phyloP scores from a whole-genome alignment of 2,329 filamentous ascomycete species.

The Aureobasidium sp. region DNA sequence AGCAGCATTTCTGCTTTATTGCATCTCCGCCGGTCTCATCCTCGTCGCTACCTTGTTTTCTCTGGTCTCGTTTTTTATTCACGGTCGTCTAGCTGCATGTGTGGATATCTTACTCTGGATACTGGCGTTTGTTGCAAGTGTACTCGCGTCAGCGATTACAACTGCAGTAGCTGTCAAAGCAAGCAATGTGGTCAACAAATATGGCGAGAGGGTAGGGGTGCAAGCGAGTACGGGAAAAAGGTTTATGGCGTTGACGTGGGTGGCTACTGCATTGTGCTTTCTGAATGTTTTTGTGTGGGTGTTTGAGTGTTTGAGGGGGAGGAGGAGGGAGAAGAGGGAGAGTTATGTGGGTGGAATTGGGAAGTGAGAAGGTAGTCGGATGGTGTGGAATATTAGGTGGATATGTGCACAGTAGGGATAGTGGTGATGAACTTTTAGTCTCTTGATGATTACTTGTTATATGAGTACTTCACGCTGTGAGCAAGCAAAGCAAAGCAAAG shows the following conservation, averaged over 20 bases:
- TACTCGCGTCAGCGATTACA: slow-evolving; percentile 66
- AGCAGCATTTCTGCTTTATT: slow-evolving; percentile 51
- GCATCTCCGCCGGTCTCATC: slow-evolving; percentile 46
- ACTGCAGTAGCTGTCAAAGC: slow-evolving; percentile 53
- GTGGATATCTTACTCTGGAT: slow-evolving; percentile 42
- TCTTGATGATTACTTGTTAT: no score
- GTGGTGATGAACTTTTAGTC: no score
- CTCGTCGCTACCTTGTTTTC: slow-evolving; percentile 42
- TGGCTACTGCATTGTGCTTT: slow-evolving; percentile 33
- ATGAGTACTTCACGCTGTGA: no score
- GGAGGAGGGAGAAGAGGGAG: not conserved
- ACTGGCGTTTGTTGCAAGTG: slow-evolving; percentile 50
- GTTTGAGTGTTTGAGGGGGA: slow-evolving; percentile 2
- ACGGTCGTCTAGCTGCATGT: slow-evolving; percentile 37
- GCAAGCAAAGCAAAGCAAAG: no score
- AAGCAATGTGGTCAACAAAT: slow-evolving; percentile 42
- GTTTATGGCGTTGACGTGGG: slow-evolving; percentile 54
- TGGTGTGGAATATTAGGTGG: no score
- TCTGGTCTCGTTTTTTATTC: slow-evolving; percentile 35
- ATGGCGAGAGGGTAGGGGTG: slow-evolving; percentile 42
- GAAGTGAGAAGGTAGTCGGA: not conserved
- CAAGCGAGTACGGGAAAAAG: slow-evolving; percentile 42
- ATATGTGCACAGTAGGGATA: no score
- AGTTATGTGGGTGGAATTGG: not conserved
- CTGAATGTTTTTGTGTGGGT: slow-evolving; percentile 13